Conservation (phyloP, 1,284 basidiomycete genomes). For the Ganoderma sinense region DNA sequence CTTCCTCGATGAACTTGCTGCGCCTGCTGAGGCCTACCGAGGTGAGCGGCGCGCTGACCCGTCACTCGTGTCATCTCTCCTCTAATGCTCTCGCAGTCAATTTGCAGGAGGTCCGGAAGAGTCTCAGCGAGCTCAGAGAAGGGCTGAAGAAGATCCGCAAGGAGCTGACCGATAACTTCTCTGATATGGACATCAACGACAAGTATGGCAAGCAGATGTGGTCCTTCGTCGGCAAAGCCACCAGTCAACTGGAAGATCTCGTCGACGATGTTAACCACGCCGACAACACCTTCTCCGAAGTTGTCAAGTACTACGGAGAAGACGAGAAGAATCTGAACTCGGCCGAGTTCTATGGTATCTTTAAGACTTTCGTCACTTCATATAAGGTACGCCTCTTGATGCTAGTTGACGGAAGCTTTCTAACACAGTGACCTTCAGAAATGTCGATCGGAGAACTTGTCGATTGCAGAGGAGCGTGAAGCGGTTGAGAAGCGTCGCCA, state of each 20-base stretch:
- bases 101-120: slow-evolving; percentile 80
- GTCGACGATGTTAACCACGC: slow-evolving; percentile 87
- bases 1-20: slow-evolving; percentile 90
- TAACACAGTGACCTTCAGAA: slow-evolving; percentile 57
- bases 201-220: slow-evolving; percentile 91
- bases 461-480: slow-evolving; percentile 68
- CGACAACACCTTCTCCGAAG: slow-evolving; percentile 82
- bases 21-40: slow-evolving; percentile 93
- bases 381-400: slow-evolving; percentile 71
- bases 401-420: slow-evolving; percentile 4
- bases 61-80: slow-evolving; percentile 11
- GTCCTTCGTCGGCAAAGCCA: slow-evolving; percentile 82
- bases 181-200: slow-evolving; percentile 74
- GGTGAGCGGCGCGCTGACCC: slow-evolving; percentile 45
- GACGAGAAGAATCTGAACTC: slow-evolving; percentile 86
- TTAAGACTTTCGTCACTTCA: slow-evolving; percentile 94
- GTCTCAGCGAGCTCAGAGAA: slow-evolving; percentile 75
- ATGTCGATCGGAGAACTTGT: slow-evolving; percentile 83
- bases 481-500: slow-evolving; percentile 72
- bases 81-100: slow-evolving; percentile 59
- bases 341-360: slow-evolving; percentile 92
- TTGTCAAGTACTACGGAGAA: slow-evolving; percentile 90
- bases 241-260: slow-evolving; percentile 79
- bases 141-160: slow-evolving; percentile 81
- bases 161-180: slow-evolving; percentile 83